phyloP scores from a whole-genome alignment of 495 filamentous ascomycete species.

The Penicillium angulare region DNA sequence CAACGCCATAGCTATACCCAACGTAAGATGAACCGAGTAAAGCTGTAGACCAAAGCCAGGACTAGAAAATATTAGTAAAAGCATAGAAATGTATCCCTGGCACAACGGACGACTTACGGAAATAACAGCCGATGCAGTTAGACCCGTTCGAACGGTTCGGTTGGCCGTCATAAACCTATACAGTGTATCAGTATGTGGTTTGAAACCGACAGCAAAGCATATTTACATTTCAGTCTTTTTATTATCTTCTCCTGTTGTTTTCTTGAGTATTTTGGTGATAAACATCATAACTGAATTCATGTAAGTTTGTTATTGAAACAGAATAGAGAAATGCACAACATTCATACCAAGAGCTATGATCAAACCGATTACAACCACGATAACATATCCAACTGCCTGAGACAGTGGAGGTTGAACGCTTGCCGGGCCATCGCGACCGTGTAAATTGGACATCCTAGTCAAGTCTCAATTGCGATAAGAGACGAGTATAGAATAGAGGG shows the following conservation, averaged over 20 bases:
- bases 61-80: not conserved
- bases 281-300: slow-evolving; percentile 32
- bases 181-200: not conserved
- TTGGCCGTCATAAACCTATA: slow-evolving; percentile 4
- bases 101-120: slow-evolving; percentile 15
- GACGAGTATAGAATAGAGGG: not conserved
- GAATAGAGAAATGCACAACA: not conserved
- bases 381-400: slow-evolving; percentile 37
- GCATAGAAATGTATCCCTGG: too few species aligned
- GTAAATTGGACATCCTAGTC: slow-evolving; percentile 14
- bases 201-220: not conserved
- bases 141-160: slow-evolving; percentile 1
- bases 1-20: slow-evolving; percentile 1
- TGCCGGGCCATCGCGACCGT: slow-evolving; percentile 17
- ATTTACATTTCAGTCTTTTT: slow-evolving; percentile 37
- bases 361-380: slow-evolving; percentile 33
- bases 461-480: not conserved
- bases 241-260: slow-evolving; percentile 39
- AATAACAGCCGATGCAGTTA: slow-evolving; percentile 4
- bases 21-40: not conserved
- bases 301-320: not conserved
- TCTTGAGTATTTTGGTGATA: slow-evolving; percentile 28
- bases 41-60: not conserved
- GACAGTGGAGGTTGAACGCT: slow-evolving; percentile 34
- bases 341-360: slow-evolving; percentile 29